Evolutionary conservation across 1,139 yeast species (phyloP), one percentile per base, ranked within the genome.

Genomic region (Pichia sp.): DNA sequence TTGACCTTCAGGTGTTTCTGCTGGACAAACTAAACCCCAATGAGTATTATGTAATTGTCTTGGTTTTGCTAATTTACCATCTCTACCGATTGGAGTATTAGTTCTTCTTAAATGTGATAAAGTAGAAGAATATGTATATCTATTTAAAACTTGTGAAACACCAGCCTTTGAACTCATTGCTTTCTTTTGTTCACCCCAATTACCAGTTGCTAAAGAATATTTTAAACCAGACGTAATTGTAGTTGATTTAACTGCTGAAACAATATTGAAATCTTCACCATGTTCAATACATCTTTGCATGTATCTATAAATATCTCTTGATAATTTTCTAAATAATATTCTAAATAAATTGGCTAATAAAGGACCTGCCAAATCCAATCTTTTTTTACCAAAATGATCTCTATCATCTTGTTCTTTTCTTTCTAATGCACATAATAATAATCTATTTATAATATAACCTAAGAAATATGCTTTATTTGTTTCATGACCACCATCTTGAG

Each of bases 131-230:
- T 92, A 94, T 8, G 98, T 94, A 68, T 92, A 94, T 70, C 99
- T 81, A 67, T 94, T 94, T 68, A 94, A 76, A 55, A 94, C 98
- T 73, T 94, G 98, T 20, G 98, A 92, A 43, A 94, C 99, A 76
- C 99, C 99, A 9, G 98, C 99, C 68, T 96, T 83, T 24, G 97
- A 83, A 51, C 95, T 82, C 98, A 94, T 92, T 24, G 97, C 97
- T 68, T 92, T 94, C 82, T 90, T 92, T 66, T 92, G 98, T 69
- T 94, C 98, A 71, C 98, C 98, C 99, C 99, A 92, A 70, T 94
- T 92, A 73, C 99, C 99, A 20, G 99, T 92, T 42, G 99, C 98
- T 59, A 92, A 76, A 33, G 98, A 94, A 68, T 92, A 94, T 65
- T 95, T 86, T 66, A 92, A 78, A 64, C 99, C 99, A 54, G 95